Conservation (phyloP, 495 filamentous ascomycete genomes). For the Lophiostoma macrostomum region DNA sequence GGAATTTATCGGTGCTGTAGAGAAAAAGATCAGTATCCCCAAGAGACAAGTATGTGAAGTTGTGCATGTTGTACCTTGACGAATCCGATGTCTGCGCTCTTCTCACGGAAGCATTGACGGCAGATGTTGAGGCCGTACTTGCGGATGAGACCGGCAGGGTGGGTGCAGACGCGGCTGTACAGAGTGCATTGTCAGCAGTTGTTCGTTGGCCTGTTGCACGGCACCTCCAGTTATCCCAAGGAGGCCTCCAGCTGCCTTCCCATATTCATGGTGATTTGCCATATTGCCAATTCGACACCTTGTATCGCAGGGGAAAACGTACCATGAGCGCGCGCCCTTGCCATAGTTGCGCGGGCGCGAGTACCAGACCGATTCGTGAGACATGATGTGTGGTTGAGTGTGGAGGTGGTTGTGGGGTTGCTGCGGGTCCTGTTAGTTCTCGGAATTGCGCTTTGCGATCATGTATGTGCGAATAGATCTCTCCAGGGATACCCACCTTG, state of each 20-base stretch:
- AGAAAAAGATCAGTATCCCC: too few relatives aligned
- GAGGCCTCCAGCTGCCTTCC: neutral
- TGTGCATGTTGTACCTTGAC: too few relatives aligned
- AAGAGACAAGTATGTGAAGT: too few relatives aligned
- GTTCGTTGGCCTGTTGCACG: neutral
- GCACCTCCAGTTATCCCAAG: neutral
- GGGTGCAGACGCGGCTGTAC: slow-evolving; percentile 88
- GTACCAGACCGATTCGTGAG: slow-evolving; percentile 99
- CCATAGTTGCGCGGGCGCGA: slow-evolving; percentile 94
- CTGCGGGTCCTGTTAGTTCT: neutral
- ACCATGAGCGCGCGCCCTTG: slow-evolving; percentile 92
- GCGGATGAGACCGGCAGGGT: slow-evolving; percentile 93
- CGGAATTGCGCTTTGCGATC: neutral
- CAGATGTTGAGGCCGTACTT: slow-evolving; percentile 99
- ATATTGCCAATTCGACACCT: too few relatives aligned
- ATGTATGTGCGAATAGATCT: neutral
- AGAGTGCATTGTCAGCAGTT: slow-evolving; percentile 27
- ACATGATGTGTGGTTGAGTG: slow-evolving; percentile 55
- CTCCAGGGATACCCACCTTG: neutral
- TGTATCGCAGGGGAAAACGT: slow-evolving; percentile 41
- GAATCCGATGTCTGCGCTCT: slow-evolving; percentile 93
- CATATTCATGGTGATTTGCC: too few relatives aligned
- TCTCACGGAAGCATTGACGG: slow-evolving; percentile 99
- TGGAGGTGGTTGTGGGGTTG: slow-evolving; percentile 5
- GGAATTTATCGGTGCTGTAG: slow-evolving; percentile 31